Percentiles rank a stretch among this genome's conserved stretches.
Evolutionary conservation across 1,284 basidiomycete genomes (phyloP).

Genomic region (Cryptococcus jaspeensis): DNA sequence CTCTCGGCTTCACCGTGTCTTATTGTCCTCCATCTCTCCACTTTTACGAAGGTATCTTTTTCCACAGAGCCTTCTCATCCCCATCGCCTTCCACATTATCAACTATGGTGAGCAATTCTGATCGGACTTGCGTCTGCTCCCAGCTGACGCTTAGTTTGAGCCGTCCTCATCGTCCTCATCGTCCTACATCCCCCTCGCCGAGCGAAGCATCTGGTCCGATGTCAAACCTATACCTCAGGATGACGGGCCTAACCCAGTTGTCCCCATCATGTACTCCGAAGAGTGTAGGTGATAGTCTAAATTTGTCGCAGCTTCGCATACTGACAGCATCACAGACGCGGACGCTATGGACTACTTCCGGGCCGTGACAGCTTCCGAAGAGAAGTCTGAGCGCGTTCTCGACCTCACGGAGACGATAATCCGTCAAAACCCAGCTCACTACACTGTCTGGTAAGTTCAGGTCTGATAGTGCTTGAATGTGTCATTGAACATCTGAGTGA

Average conservation of each 20-base stretch:
- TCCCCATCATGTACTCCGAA: conserved; percentile 80
- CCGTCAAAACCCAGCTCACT: conserved; percentile 84
- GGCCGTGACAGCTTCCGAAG: conserved; percentile 69
- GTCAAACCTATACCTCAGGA: conserved; percentile 76
- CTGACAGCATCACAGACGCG: conserved; percentile 61
- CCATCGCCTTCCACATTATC: not conserved
- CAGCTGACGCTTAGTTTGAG: not conserved
- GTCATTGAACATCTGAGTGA: conserved; percentile 10
- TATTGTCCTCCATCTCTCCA: conserved; percentile 2
- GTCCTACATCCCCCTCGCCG: conserved; percentile 57
- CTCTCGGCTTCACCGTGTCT: not conserved
- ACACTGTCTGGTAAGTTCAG: conserved; percentile 75
- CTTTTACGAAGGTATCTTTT: not conserved
- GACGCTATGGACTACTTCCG: conserved; percentile 91
- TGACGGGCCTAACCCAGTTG: conserved; percentile 70
- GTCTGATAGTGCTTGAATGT: not conserved
- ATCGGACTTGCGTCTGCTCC: not conserved
- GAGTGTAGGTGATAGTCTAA: conserved; percentile 65
- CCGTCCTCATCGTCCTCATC: conserved; percentile 3
- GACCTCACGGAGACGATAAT: conserved; percentile 83
- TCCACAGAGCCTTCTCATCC: not conserved
- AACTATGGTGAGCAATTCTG: not conserved
- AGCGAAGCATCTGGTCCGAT: conserved; percentile 74
- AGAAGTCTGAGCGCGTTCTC: conserved; percentile 75
- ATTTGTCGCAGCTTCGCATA: conserved; percentile 1